Evolutionary conservation across 192 early-diverging fungal species (phyloP).

Genomic region (Coemansia sp.): DNA sequence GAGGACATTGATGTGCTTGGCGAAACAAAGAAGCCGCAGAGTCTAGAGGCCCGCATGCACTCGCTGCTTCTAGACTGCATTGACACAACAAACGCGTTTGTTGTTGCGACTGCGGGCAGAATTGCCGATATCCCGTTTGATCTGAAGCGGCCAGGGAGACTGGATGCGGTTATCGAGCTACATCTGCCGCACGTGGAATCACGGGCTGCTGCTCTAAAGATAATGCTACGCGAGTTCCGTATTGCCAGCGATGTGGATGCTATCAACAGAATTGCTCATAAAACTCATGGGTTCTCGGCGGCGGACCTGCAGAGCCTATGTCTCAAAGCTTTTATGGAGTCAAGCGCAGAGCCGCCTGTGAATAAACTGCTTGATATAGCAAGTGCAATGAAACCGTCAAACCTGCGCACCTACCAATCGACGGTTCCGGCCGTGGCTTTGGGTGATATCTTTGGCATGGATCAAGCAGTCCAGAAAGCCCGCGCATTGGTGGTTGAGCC

Average conservation of each 20-base stretch:
- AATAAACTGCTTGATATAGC: conserved; percentile 27
- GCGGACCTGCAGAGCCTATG: conserved; percentile 78
- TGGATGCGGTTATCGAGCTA: conserved; percentile 29
- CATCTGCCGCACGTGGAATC: conserved; percentile 30
- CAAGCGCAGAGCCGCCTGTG: conserved; percentile 15
- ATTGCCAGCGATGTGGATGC: conserved; percentile 15
- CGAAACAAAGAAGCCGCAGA: conserved; percentile 27
- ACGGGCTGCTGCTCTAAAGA: conserved; percentile 30
- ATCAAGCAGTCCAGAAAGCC: conserved; percentile 63
- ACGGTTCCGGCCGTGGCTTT: conserved; percentile 68
- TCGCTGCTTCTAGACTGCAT: conserved; percentile 45
- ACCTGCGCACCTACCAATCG: conserved; percentile 32
- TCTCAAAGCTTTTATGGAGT: conserved; percentile 54
- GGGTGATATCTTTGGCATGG: conserved; percentile 76
- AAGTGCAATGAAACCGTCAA: conserved; percentile 19
- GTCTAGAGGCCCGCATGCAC: conserved; percentile 47
- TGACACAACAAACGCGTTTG: conserved; percentile 30
- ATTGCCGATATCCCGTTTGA: conserved; percentile 29
- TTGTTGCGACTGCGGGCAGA: conserved; percentile 40
- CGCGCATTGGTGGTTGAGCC: conserved; percentile 57
- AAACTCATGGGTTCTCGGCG: conserved; percentile 70
- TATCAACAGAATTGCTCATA: conserved; percentile 26
- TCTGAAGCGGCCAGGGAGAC: conserved; percentile 34
- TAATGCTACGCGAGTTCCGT: conserved; percentile 46
- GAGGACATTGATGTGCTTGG: conserved; percentile 50